Percentiles rank a stretch among this genome's conserved stretches.
These are phyloP conservation scores for Penicillium subrubescens DNA, from an alignment of 495 filamentous ascomycete genomes.

Conservation along the genomic window DNA sequence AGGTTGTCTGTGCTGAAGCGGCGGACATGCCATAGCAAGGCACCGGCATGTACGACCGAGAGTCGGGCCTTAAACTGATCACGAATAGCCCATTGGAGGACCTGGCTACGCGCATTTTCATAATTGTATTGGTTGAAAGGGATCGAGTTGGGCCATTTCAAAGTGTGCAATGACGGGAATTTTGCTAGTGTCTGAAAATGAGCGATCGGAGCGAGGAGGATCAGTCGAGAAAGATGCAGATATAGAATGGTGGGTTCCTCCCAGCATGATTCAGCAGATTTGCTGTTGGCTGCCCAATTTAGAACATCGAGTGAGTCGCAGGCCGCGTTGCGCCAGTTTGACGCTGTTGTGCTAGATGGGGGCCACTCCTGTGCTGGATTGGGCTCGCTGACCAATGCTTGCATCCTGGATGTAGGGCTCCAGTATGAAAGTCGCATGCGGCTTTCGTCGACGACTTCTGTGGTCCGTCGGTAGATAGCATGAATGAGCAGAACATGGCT, in stretches of 20 bases:
- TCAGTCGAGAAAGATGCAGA: slow-evolving; percentile 6
- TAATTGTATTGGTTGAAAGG: neutral
- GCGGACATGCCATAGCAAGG: slow-evolving; percentile 8
- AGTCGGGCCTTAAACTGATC: slow-evolving; percentile 11
- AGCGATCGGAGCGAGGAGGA: neutral
- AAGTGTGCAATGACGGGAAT: neutral
- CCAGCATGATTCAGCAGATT: slow-evolving; percentile 5
- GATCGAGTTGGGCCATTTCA: neutral
- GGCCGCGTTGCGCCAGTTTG: slow-evolving; percentile 10
- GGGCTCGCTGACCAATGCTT: neutral
- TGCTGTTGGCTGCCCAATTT: slow-evolving; percentile 1
- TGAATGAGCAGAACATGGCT: slow-evolving; percentile 8
- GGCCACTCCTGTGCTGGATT: slow-evolving; percentile 1
- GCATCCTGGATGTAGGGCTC: slow-evolving; percentile 2
- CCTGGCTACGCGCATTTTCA: slow-evolving; percentile 5
- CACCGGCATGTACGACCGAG: slow-evolving; percentile 2
- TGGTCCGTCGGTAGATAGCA: slow-evolving; percentile 9
- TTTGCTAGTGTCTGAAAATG: slow-evolving; percentile 3
- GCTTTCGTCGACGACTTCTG: neutral
- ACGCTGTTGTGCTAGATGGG: neutral
- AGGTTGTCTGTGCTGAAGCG: slow-evolving; percentile 5
- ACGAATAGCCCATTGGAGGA: slow-evolving; percentile 10
- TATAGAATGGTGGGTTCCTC: slow-evolving; percentile 6
- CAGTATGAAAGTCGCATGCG: slow-evolving; percentile 1
- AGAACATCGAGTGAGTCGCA: slow-evolving; percentile 8